Percentiles rank a stretch among this genome's conserved stretches.
These are phyloP conservation scores for Colletotrichum lindemuthianum DNA, from an alignment of 2,329 filamentous ascomycete genomes.

Conservation along the genomic window DNA sequence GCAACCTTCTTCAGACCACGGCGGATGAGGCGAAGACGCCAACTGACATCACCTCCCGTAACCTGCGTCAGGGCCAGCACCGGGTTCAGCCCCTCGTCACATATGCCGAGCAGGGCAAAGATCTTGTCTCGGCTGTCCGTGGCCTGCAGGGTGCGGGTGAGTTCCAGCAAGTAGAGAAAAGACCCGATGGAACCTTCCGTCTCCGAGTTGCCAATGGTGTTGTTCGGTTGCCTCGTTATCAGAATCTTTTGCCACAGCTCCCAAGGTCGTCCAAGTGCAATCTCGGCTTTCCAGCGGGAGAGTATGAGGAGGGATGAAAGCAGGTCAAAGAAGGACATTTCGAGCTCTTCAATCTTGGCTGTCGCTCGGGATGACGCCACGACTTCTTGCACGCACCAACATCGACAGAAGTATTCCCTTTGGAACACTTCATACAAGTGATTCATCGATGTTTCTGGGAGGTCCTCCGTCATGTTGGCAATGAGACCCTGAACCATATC, in stretches of 20 bases:
- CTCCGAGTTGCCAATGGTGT: neutral
- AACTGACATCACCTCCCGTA: constrained; percentile 13
- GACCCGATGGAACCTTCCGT: constrained; percentile 18
- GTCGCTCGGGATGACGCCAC: constrained; percentile 23
- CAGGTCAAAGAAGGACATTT: constrained; percentile 31
- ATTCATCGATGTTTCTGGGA: constrained; percentile 19
- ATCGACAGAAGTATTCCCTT: constrained; percentile 23
- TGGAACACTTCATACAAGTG: constrained; percentile 24
- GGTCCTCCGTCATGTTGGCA: constrained; percentile 18
- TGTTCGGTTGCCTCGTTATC: constrained; percentile 14
- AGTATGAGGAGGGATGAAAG: constrained; percentile 9
- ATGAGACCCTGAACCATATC: constrained; percentile 1
- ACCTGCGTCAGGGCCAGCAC: constrained; percentile 26
- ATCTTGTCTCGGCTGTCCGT: constrained; percentile 30
- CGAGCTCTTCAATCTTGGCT: constrained; percentile 30
- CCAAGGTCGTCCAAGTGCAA: constrained; percentile 4
- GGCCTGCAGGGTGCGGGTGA: constrained; percentile 27
- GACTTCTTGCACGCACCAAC: constrained; percentile 30
- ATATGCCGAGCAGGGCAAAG: constrained; percentile 25
- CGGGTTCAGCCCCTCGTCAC: constrained; percentile 28
- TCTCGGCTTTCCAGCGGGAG: constrained; percentile 9
- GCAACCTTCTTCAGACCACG: constrained; percentile 28
- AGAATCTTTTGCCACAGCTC: constrained; percentile 28
- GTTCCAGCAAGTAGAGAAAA: constrained; percentile 25
- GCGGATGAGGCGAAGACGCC: constrained; percentile 20